Conservation (phyloP, 2,329 filamentous ascomycete species). For the Westerdykella ornata region DNA sequence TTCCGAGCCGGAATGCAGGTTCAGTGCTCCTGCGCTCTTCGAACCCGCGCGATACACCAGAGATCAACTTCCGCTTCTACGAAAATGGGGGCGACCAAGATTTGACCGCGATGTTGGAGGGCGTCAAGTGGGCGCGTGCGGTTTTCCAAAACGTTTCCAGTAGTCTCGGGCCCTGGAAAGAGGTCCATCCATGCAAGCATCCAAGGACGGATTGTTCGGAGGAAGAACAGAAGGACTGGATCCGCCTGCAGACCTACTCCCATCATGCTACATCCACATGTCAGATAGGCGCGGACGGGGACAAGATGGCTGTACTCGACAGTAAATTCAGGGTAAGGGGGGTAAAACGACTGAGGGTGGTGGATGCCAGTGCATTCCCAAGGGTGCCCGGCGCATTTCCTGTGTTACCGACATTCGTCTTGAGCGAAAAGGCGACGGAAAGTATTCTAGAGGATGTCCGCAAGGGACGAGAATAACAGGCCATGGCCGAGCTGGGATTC, state of each 20-base stretch:
- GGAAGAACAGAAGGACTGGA: constrained; percentile 3
- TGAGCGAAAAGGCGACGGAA: constrained; percentile 57
- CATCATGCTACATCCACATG: constrained; percentile 54
- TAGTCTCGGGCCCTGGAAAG: not conserved
- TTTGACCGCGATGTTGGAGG: constrained; percentile 52
- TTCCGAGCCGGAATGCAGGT: constrained; percentile 53
- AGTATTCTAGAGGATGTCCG: constrained; percentile 50
- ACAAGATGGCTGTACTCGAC: constrained; percentile 49
- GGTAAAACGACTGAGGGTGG: constrained; percentile 48
- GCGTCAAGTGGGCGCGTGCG: constrained; percentile 45
- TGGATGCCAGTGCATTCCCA: constrained; percentile 29
- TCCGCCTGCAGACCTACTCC: too few species aligned
- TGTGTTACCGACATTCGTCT: constrained; percentile 49
- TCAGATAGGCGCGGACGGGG: constrained; percentile 48
- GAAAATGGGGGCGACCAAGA: too few species aligned
- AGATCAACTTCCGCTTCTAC: constrained; percentile 43
- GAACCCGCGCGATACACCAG: constrained; percentile 56
- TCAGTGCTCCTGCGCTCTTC: constrained; percentile 53
- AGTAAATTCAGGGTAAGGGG: constrained; percentile 49
- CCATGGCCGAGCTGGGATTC: too few species aligned
- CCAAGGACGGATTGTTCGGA: constrained; percentile 2
- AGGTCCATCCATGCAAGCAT: constrained; percentile 1
- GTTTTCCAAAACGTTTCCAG: constrained; percentile 7
- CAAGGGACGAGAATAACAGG: too few species aligned
- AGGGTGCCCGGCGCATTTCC: constrained; percentile 48